Evolutionary conservation across 768 basidiomycete genomes (phyloP).

Genomic region (Saitozyma podzolica): DNA sequence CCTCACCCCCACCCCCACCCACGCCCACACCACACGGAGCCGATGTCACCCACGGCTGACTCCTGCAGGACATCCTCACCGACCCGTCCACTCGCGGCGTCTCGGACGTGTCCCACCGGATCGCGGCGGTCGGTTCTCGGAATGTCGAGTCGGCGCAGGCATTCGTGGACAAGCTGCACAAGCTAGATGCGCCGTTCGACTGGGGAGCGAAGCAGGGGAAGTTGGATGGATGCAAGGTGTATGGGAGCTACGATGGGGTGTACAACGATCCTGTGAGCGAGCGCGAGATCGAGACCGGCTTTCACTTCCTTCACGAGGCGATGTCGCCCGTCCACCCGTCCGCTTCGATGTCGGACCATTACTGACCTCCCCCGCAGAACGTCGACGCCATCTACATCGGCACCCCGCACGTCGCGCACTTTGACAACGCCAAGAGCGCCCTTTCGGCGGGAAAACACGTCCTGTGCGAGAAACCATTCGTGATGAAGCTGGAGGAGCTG

Average conservation of each 20-base stretch:
- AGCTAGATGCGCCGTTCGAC: constrained; percentile 45
- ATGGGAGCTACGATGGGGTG: constrained; percentile 72
- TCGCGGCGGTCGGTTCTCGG: constrained; percentile 73
- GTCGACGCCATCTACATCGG: constrained; percentile 79
- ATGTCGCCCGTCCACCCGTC: no score
- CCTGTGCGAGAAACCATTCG: constrained; percentile 86
- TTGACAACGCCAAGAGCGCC: constrained; percentile 71
- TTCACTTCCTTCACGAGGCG: no score
- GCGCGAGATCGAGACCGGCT: no score
- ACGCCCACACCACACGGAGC: neutral
- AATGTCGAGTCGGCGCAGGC: constrained; percentile 65
- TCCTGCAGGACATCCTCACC: constrained; percentile 66
- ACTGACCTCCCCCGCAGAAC: constrained; percentile 54
- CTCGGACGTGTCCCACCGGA: constrained; percentile 44
- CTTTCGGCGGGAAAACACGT: constrained; percentile 80
- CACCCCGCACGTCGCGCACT: constrained; percentile 83
- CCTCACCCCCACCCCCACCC: neutral
- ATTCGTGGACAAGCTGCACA: constrained; percentile 64
- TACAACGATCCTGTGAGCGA: constrained; percentile 65
- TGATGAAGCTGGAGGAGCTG: constrained; percentile 72
- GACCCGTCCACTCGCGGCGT: constrained; percentile 64
- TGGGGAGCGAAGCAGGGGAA: constrained; percentile 36
- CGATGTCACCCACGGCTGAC: neutral
- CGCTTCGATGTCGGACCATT: no score
- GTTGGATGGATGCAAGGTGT: constrained; percentile 61